Evolutionary conservation across 768 basidiomycete species (phyloP).

Genomic region (Lepiota brunneoincarnata): DNA sequence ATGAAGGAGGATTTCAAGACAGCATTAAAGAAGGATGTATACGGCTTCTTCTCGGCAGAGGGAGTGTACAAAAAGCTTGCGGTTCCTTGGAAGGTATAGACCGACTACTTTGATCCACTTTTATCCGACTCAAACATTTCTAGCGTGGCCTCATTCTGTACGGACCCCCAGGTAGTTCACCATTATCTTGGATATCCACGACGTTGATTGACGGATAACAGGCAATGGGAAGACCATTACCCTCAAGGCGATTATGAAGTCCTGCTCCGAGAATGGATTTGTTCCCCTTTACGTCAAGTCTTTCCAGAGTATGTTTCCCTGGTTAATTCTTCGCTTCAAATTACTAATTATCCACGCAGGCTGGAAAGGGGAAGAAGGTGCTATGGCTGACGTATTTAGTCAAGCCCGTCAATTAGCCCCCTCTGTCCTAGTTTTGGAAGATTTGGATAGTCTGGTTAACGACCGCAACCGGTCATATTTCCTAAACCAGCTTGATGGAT

Average conservation of each 20-base stretch:
- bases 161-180: constrained; percentile 67
- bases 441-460: constrained; percentile 76
- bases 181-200: not conserved
- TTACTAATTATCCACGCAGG: constrained; percentile 29
- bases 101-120: not conserved
- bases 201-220: constrained; percentile 14
- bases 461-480: constrained; percentile 81
- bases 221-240: constrained; percentile 87
- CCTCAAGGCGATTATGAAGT: constrained; percentile 80
- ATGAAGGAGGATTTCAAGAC: constrained; percentile 69
- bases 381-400: constrained; percentile 66
- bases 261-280: constrained; percentile 58
- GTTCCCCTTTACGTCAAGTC: constrained; percentile 80
- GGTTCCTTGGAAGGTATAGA: constrained; percentile 78
- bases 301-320: constrained; percentile 53
- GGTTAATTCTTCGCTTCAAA: not conserved
- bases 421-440: constrained; percentile 59
- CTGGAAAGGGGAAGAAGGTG: constrained; percentile 58
- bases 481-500: constrained; percentile 82
- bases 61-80: constrained; percentile 67
- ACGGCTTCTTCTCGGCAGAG: constrained; percentile 79
- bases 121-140: not conserved
- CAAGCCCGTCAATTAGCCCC: constrained; percentile 72
- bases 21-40: constrained; percentile 67
- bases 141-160: constrained; percentile 82